A percentile compares a stretch with the other conserved stretches of the same genome.
Evolutionary conservation across 73 alveolate genomes (phyloP).

Genomic region (Symbiodinium natans): DNA sequence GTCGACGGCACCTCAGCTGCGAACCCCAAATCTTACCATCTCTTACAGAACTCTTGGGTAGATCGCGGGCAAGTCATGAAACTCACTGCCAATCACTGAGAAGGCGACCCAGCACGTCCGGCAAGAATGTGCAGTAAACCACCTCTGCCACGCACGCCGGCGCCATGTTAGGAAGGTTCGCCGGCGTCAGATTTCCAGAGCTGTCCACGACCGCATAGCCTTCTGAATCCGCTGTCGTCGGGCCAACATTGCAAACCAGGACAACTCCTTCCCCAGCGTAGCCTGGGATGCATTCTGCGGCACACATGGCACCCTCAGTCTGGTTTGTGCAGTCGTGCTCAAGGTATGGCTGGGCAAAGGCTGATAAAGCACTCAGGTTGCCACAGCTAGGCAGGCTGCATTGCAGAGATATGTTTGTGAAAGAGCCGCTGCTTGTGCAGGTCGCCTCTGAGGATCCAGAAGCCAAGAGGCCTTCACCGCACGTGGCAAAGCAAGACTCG

Average conservation of each 20-base stretch:
- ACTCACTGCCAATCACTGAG: not conserved
- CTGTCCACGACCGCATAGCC: not conserved
- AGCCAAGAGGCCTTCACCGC: not conserved
- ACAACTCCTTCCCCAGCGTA: not conserved
- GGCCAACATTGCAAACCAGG: not conserved
- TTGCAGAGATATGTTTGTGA: not conserved
- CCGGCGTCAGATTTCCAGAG: not conserved
- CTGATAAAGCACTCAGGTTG: not conserved
- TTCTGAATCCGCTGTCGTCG: not conserved
- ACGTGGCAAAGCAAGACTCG: not conserved
- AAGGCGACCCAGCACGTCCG: not conserved
- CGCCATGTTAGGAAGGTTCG: not conserved
- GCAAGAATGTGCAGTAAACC: not conserved
- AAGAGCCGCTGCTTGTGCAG: not conserved
- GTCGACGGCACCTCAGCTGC: not conserved
- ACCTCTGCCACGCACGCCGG: not conserved
- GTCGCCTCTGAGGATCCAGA: not conserved
- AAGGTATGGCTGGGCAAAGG: not conserved
- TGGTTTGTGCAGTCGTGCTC: not conserved
- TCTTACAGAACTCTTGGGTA: not conserved
- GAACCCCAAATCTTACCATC: not conserved
- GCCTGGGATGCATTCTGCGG: not conserved
- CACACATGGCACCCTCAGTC: not conserved
- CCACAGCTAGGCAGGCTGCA: not conserved
- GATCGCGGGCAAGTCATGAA: not conserved